Evolutionary conservation across 495 filamentous ascomycete species (phyloP).

Genomic region (Aspergillus wentii): DNA sequence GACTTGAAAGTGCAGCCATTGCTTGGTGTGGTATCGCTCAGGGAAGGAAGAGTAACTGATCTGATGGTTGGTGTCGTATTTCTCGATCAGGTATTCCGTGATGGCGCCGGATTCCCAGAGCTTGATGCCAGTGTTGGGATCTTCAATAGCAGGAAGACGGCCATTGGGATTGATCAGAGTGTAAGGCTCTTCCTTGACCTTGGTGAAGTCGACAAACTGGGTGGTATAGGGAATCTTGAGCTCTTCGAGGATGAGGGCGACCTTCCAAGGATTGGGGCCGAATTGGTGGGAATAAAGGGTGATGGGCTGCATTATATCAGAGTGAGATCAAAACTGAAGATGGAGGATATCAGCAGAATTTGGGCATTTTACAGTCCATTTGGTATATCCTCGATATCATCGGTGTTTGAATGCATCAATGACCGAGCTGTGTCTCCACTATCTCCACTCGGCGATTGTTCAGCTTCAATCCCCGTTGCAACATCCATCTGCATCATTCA

Average conservation of each 20-base stretch:
- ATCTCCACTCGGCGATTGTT: too few species aligned
- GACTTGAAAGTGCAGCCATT: constrained; percentile 56
- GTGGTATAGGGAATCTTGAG: constrained; percentile 48
- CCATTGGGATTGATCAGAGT: constrained; percentile 59
- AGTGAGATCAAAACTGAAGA: too few species aligned
- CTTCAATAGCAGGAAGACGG: constrained; percentile 48
- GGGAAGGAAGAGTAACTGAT: constrained; percentile 34
- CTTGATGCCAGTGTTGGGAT: constrained; percentile 53
- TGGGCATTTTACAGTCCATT: too few species aligned
- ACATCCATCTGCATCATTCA: too few species aligned
- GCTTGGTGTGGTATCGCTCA: constrained; percentile 41
- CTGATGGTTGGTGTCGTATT: constrained; percentile 53
- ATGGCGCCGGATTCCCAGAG: constrained; percentile 66
- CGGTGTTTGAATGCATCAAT: too few species aligned
- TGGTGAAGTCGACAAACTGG: constrained; percentile 29
- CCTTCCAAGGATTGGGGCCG: constrained; percentile 53
- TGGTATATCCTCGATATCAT: too few species aligned
- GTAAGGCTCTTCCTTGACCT: constrained; percentile 48
- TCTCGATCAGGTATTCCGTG: constrained; percentile 55
- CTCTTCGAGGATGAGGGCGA: constrained; percentile 52
- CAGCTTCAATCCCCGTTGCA: too few species aligned
- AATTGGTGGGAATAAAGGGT: neutral
- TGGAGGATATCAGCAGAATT: too few species aligned
- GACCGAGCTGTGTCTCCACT: too few species aligned
- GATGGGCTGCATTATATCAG: neutral